These are phyloP conservation scores for Cydonia oblonga DNA, from an alignment of 331 rosid species.

Conservation along the genomic window DNA sequence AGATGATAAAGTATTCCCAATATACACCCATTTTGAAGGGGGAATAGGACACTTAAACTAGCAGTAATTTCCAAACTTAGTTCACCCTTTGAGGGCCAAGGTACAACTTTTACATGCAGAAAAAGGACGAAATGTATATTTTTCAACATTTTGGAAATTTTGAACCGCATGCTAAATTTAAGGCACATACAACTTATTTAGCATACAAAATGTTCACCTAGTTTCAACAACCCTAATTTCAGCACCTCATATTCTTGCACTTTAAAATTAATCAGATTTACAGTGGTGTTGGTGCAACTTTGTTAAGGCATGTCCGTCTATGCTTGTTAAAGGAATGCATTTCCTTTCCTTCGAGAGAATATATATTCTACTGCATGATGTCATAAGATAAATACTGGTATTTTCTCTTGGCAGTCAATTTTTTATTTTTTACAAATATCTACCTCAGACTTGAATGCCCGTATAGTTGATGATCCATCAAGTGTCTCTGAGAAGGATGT, in stretches of 20 bases:
- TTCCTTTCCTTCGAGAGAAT: neutral
- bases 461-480: slow-evolving; percentile 77
- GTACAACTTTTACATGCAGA: too few relatives aligned
- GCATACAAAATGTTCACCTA: too few relatives aligned
- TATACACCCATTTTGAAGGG: too few relatives aligned
- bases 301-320: neutral
- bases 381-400: neutral
- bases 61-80: too few relatives aligned
- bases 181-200: neutral
- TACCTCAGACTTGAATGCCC: slow-evolving; percentile 91
- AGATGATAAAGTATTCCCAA: neutral
- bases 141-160: too few relatives aligned
- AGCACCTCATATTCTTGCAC: too few relatives aligned
- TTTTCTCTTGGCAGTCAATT: neutral
- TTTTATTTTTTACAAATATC: neutral
- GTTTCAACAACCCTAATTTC: too few relatives aligned
- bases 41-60: too few relatives aligned
- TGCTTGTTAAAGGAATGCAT: neutral
- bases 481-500: slow-evolving; percentile 89
- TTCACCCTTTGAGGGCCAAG: too few relatives aligned
- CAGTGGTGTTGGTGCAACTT: neutral
- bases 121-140: too few relatives aligned
- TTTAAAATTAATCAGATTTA: neutral
- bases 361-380: neutral
- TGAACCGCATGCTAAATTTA: too few relatives aligned